phyloP scores from a whole-genome alignment of 1,284 basidiomycete genomes.

The Cutaneotrichosporon curvatum region DNA sequence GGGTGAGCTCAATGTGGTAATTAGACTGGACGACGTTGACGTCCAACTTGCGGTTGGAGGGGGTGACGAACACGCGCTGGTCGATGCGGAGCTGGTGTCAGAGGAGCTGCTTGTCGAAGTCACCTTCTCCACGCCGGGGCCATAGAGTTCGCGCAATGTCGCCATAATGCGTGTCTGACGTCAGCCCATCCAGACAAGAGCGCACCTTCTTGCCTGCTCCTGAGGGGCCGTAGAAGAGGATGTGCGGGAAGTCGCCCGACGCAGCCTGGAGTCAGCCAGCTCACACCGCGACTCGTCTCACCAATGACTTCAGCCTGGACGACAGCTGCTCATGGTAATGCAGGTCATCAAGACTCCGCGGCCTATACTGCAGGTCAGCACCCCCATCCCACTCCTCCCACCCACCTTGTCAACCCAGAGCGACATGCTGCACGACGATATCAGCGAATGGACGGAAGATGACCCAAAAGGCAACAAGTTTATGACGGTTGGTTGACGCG shows the following conservation, averaged over 20 bases:
- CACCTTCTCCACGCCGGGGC: conserved; percentile 86
- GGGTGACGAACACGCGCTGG: conserved; percentile 91
- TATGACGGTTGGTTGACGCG: background rate
- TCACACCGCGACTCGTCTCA: conserved; percentile 30
- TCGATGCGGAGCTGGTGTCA: conserved; percentile 83
- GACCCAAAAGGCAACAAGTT: background rate
- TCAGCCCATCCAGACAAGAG: conserved; percentile 1
- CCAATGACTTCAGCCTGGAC: conserved; percentile 69
- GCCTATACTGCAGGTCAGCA: conserved; percentile 62
- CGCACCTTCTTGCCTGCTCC: conserved; percentile 85
- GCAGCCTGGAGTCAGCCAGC: conserved; percentile 53
- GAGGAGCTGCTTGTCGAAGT: conserved; percentile 1
- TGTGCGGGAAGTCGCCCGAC: conserved; percentile 92
- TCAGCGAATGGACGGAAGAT: conserved; percentile 49
- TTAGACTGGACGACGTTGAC: conserved; percentile 96
- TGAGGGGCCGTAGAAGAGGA: conserved; percentile 95
- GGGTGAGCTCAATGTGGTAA: conserved; percentile 96
- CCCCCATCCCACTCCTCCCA: background rate
- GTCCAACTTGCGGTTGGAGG: conserved; percentile 89
- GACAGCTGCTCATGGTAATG: conserved; percentile 84
- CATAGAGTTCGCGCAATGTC: conserved; percentile 82
- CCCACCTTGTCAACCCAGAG: conserved; percentile 80
- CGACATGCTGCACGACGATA: conserved; percentile 48
- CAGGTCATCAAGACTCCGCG: conserved; percentile 72
- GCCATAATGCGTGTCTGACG: conserved; percentile 75